Evolutionary conservation across 345 rosid genomes (phyloP), one percentile per base, ranked within the genome.

Genomic region (Brassica cretica): DNA sequence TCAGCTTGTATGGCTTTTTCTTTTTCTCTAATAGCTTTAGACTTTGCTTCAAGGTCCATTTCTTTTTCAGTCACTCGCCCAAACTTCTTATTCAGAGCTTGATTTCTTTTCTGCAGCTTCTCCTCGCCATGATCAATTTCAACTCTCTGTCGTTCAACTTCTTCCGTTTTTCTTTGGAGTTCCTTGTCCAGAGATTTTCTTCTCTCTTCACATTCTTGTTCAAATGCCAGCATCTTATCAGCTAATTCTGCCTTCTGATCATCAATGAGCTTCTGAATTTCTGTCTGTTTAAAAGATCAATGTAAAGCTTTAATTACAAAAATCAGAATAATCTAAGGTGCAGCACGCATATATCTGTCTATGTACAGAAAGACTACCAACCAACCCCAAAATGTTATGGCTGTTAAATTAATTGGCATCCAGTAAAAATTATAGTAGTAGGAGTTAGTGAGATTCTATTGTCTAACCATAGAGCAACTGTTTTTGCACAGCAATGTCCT

Each of bases 51-150:
- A 62, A 87, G 82, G 44, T 87, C 96, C 76, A 86, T 87, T 79
- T 90, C 98, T 82, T 88, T 90, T 82, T 90, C 97, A 79, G 85
- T 88, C 73, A 88, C 83, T 82, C 92, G 90, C 76, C 84, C 97
- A 24, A 83, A 74, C 85, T 88, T 94, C 78, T 67, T 81, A 74
- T 85, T 85, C 83, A 87, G 71, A 39, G 91, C 87, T 80, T 89
- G 88, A 79, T 84, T 93, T 70, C 84, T 78, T 77, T 86, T 92
- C 78, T 77, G 78, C 84, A 92, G 71, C 87, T 85, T 92, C 70
- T 87, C 92, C 82, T 88, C 90, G 55, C 77, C 83, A 78, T 92
- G 96, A 72, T 83, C 74, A 72, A 84, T 74, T 82, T 92, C 90
- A 44, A 55, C 81, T 79, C 80, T 88, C 72, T 24, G 83, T 64